Conservation (phyloP, 2,329 filamentous ascomycete genomes). For the Fusarium pilosicola region DNA sequence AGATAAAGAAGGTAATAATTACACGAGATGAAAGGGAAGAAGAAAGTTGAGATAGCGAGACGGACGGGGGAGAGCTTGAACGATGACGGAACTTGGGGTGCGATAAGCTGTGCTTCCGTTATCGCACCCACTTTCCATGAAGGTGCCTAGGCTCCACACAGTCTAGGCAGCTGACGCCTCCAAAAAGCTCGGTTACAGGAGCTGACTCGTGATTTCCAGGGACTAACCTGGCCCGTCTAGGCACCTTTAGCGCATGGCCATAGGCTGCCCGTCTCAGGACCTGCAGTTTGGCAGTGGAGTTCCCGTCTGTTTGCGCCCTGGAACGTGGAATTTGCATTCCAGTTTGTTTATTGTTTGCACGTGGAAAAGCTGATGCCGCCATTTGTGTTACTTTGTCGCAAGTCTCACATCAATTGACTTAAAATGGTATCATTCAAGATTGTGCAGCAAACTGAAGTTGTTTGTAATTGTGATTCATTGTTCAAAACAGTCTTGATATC, state of each 20-base stretch:
- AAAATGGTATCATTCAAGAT: not conserved
- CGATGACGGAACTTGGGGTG: conserved; percentile 30
- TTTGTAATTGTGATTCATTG: not conserved
- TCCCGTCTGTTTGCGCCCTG: conserved; percentile 1
- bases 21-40: conserved; percentile 8
- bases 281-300: not conserved
- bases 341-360: conserved; percentile 8
- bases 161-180: conserved; percentile 34
- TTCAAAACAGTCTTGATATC: conserved; percentile 31
- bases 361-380: conserved; percentile 18
- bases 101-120: conserved; percentile 40
- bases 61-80: conserved; percentile 31
- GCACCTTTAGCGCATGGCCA: not conserved
- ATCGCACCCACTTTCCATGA: conserved; percentile 19
- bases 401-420: not conserved
- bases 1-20: not conserved
- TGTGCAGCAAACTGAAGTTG: not conserved
- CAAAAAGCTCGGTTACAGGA: conserved; percentile 7
- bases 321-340: conserved; percentile 11
- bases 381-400: not conserved
- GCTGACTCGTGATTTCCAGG: conserved; percentile 23
- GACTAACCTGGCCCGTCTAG: conserved; percentile 10
- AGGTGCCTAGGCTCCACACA: not conserved
- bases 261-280: not conserved
- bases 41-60: conserved; percentile 1